A percentile compares a stretch with the other conserved stretches of the same genome.
Evolutionary conservation across 805 yeast species (phyloP).

Genomic region (Candida morakotiae): DNA sequence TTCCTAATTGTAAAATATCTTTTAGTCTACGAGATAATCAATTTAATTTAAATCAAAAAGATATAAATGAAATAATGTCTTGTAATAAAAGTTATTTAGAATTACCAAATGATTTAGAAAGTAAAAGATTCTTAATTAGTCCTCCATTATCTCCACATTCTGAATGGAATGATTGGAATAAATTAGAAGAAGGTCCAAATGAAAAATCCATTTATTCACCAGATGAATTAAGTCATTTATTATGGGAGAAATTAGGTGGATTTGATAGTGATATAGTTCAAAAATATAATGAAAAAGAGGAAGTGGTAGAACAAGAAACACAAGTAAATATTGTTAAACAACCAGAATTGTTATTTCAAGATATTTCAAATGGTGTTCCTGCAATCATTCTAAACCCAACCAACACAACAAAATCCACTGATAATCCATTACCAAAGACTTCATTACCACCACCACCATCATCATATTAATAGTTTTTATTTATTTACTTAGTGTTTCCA

Average conservation of each 20-base stretch:
- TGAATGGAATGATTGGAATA: constrained; percentile 42
- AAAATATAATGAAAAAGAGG: constrained; percentile 16
- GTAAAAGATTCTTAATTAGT: constrained; percentile 37
- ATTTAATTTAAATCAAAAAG: constrained; percentile 2
- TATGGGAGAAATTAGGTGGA: constrained; percentile 44
- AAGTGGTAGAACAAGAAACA: constrained; percentile 1
- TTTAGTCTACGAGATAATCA: constrained; percentile 35
- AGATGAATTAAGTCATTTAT: constrained; percentile 35
- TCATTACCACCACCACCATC: constrained; percentile 35
- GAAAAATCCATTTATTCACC: constrained; percentile 31
- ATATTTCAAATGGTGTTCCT: constrained; percentile 35
- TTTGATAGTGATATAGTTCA: constrained; percentile 32
- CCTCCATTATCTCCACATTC: constrained; percentile 43
- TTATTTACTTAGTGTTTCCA: too few species aligned
- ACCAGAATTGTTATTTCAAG: constrained; percentile 35
- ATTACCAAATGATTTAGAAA: constrained; percentile 36
- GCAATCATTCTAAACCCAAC: constrained; percentile 36
- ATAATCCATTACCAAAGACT: constrained; percentile 25
- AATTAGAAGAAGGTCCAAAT: constrained; percentile 39
- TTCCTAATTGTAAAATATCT: constrained; percentile 14
- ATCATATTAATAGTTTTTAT: background rate
- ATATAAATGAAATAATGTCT: background rate
- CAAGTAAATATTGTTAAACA: constrained; percentile 18
- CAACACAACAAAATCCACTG: constrained; percentile 13
- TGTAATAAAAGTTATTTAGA: constrained; percentile 24